Evolutionary conservation across 305 asterid genomes (phyloP), one percentile per base, ranked within the genome.

Genomic region (Euphrasia arctica): DNA sequence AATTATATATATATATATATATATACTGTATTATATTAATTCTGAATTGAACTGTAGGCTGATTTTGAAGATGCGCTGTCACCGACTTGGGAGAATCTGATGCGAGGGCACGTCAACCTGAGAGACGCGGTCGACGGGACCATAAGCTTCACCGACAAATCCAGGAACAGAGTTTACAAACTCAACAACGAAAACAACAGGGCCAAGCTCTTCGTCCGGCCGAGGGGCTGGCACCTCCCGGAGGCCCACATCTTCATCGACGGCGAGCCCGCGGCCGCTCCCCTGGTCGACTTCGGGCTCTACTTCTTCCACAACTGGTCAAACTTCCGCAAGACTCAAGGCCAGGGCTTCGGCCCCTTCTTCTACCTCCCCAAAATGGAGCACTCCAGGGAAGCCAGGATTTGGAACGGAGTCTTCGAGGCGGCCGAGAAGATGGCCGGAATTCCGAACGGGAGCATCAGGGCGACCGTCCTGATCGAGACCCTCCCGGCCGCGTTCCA

Each of bases 351-450:
- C 9, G 97, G 97, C 2, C 98, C 98, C 67, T 93, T 93, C 57
- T 90, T 86, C 86, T 90, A 90, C 56, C 97, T 93, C 70, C 97
- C 97, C 9, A 93, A 93, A 60, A 93, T 93, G 97, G 97, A 93
- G 69, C 87, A 90, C 73, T 87, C 96, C 87, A 91, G 96, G 65
- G 98, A 91, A 68, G 98, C 98, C 0, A 81, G 83, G 65, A 91
- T 87, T 74, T 91, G 98, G 98, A 83, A 89, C 77, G 73, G n/a
- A 28, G 95, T 85, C 70, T 91, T 91, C 47, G 83, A 78, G 41
- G 74, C 70, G 77, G 95, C 95, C 2, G 98, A 89, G 70, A 78
- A 70, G 58, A 63, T 74, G 83, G 85, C 74, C 8, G 96, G 95
- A 25, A 81, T 85, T 4, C 92, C 81, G 8, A 82, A 43, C 10